These are phyloP conservation scores for Chlamydomonas urium DNA, from an alignment of 139 green algal species.

Conservation along the genomic window DNA sequence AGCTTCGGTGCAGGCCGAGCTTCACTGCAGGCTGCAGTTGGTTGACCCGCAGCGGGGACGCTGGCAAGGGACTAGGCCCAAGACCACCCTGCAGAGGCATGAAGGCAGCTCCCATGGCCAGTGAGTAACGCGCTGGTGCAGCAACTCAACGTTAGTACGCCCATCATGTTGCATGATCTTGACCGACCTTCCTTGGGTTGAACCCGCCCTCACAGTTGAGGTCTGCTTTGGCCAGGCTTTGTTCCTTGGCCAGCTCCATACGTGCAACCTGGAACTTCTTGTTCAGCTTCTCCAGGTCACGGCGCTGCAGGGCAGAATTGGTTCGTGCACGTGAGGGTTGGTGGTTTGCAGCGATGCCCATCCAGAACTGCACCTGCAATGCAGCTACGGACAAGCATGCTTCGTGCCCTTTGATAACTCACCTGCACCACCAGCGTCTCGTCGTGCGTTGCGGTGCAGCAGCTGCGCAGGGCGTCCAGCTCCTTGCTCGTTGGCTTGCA, in stretches of 20 bases:
- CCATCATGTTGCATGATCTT: background rate
- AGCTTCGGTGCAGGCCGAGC: background rate
- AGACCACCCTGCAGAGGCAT: background rate
- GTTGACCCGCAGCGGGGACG: background rate
- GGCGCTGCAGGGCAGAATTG: background rate
- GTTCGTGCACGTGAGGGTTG: background rate
- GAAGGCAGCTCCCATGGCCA: background rate
- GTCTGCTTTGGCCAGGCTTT: background rate
- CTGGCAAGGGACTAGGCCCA: background rate
- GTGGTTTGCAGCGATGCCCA: background rate
- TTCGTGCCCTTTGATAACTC: background rate
- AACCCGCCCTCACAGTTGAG: background rate
- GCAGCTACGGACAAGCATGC: background rate
- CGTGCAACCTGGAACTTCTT: slow-evolving; percentile 1
- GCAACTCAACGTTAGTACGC: background rate
- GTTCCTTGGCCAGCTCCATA: background rate
- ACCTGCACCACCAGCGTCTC: slow-evolving; percentile 2
- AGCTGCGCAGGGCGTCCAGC: background rate
- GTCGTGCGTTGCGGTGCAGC: background rate
- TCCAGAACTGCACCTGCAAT: no score
- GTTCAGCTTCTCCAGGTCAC: background rate
- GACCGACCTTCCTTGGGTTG: slow-evolving; percentile 3
- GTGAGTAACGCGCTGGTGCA: background rate
- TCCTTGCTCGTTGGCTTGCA: background rate
- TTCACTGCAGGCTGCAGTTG: background rate